These are phyloP conservation scores for Fusarium nurragi DNA, from an alignment of 2,329 filamentous ascomycete genomes.

Conservation along the genomic window DNA sequence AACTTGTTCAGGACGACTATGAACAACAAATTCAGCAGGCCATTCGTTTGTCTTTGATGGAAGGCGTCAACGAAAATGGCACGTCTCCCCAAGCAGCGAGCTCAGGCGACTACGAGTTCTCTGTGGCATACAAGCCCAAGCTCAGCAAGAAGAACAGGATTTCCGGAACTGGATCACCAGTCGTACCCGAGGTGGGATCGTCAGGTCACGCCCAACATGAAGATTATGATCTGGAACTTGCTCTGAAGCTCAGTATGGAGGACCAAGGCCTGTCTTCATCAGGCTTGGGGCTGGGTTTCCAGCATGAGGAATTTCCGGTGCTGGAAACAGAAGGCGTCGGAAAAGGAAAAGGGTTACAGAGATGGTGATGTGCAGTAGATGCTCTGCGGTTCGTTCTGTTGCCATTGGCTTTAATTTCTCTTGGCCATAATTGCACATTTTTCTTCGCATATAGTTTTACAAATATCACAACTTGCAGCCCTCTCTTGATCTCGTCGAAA, in stretches of 20 bases:
- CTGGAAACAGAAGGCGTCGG: constrained; percentile 54
- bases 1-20: constrained; percentile 59
- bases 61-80: constrained; percentile 60
- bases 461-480: background rate
- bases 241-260: constrained; percentile 67
- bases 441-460: background rate
- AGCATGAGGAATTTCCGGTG: constrained; percentile 53
- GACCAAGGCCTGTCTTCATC: constrained; percentile 54
- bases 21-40: constrained; percentile 71
- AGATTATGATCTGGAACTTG: constrained; percentile 69
- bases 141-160: constrained; percentile 53
- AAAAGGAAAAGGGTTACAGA: constrained; percentile 53
- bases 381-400: background rate
- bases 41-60: constrained; percentile 68
- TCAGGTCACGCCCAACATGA: constrained; percentile 37
- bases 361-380: constrained; percentile 39
- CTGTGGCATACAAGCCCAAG: constrained; percentile 59
- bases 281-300: constrained; percentile 17
- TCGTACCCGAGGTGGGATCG: constrained; percentile 47
- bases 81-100: constrained; percentile 58
- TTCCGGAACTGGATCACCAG: constrained; percentile 48
- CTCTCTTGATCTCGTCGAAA: background rate
- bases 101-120: constrained; percentile 61
- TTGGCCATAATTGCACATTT: background rate
- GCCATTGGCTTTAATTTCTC: background rate